Evolutionary conservation across 352 stramenopile species (phyloP), one percentile per base, ranked within the genome.

Genomic region (Phytophthora nicotianae): DNA sequence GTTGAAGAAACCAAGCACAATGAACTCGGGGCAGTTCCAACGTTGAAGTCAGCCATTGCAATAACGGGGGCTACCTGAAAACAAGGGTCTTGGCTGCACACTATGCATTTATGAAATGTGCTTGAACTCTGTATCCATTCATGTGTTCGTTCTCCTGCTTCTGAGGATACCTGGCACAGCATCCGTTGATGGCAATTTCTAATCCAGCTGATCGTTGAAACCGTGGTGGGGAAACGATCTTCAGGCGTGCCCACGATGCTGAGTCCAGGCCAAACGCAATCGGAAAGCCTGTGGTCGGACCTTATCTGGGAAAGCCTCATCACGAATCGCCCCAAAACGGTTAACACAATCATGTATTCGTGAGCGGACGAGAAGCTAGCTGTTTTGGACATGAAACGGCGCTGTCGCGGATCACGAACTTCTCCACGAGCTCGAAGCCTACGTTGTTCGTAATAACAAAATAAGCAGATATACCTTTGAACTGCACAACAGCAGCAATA

Each of bases 261-360:
- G n/a, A n/a, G n/a, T n/a, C n/a, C n/a, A n/a, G n/a, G n/a, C n/a
- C n/a, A n/a, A n/a, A 29, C 24, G 24, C 24, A 29, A 7, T 29
- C 24, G 24, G 24, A 29, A 3, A 29, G 24, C 1, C 42, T 29
- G 42, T 11, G 11, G 20, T 49, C 42, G 16, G 23, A 21, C 43
- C 43, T 35, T 50, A 8, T 7, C 11, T n/a, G 41, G 42, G 20
- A 50, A 50, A 50, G 40, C 40, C 40, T 21, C 40, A 26, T 17
- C n/a, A 19, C 37, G n/a, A 43, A 38, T 38, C 13, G 8, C 10
- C 8, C 11, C 9, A 13, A 38, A 21, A 43, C n/a, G 16, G 16
- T 21, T 26, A 16, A 17, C 40, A 46, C 10, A 19, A 46, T 46
- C 40, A 26, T 27, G 40, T 14, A 46, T 46, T 46, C 40, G 40